A percentile compares a stretch with the other conserved stretches of the same genome.
Conservation (phyloP, 768 basidiomycete species). For the Amanita brunnescens region DNA sequence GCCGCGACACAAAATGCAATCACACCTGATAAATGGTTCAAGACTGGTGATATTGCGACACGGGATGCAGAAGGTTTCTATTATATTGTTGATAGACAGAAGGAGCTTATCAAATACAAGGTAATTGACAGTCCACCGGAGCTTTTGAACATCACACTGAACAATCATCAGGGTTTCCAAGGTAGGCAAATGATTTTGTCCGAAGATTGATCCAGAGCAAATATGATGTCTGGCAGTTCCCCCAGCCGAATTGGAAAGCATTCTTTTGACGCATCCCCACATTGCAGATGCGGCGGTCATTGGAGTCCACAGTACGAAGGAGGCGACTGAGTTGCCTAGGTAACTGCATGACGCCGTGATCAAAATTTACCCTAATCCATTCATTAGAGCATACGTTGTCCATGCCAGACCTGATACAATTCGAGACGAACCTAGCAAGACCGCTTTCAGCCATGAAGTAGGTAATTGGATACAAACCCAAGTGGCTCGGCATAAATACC, state of each 20-base stretch:
- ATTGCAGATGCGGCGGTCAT: slow-evolving; percentile 79
- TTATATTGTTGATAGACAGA: slow-evolving; percentile 64
- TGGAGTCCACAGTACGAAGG: slow-evolving; percentile 53
- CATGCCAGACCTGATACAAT: slow-evolving; percentile 32
- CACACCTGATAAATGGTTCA: slow-evolving; percentile 74
- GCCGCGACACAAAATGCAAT: slow-evolving; percentile 63
- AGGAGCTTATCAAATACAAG: slow-evolving; percentile 76
- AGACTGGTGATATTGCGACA: slow-evolving; percentile 77
- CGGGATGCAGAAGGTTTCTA: slow-evolving; percentile 65
- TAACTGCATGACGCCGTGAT: slow-evolving; percentile 16
- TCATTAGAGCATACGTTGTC: slow-evolving; percentile 53
- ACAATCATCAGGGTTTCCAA: slow-evolving; percentile 55
- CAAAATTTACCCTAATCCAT: neutral
- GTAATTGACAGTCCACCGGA: slow-evolving; percentile 17
- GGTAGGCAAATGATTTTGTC: slow-evolving; percentile 28
- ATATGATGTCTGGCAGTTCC: slow-evolving; percentile 41
- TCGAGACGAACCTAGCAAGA: slow-evolving; percentile 26
- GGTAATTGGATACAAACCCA: slow-evolving; percentile 58
- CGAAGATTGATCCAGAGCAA: neutral
- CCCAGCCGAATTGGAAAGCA: slow-evolving; percentile 77
- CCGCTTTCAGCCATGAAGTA: slow-evolving; percentile 40
- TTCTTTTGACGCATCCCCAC: slow-evolving; percentile 66
- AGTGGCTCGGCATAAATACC: slow-evolving; percentile 66
- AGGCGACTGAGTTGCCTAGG: slow-evolving; percentile 81
- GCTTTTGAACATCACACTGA: neutral